Evolutionary conservation across 2,329 filamentous ascomycete species (phyloP).

Genomic region (Pestalotiopsis sp.): DNA sequence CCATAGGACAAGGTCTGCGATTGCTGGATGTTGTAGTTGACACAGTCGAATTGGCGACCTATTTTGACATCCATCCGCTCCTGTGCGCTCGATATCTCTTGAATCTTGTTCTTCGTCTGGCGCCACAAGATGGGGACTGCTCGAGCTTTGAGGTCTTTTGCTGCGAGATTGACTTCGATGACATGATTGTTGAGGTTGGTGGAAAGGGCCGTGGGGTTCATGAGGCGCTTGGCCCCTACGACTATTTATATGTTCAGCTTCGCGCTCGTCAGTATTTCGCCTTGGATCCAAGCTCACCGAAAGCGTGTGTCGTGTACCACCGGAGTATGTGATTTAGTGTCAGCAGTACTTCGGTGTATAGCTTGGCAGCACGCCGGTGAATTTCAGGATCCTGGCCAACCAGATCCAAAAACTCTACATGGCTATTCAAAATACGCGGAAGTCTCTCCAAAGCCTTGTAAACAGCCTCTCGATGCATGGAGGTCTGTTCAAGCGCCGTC

Average conservation of each 20-base stretch:
- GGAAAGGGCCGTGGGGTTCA: slow-evolving; percentile 13
- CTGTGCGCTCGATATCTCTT: not conserved
- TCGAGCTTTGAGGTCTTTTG: not conserved
- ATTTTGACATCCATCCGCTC: not conserved
- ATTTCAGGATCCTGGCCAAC: slow-evolving; percentile 12
- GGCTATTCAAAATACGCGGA: slow-evolving; percentile 14
- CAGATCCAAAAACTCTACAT: slow-evolving; percentile 6
- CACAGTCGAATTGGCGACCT: not conserved
- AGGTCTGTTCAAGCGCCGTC: slow-evolving; percentile 13
- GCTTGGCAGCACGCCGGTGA: slow-evolving; percentile 8
- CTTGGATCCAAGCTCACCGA: slow-evolving; percentile 5
- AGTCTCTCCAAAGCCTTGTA: slow-evolving; percentile 13
- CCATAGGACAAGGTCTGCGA: not conserved
- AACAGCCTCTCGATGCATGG: not conserved
- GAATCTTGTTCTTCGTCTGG: not conserved
- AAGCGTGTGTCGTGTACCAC: slow-evolving; percentile 10
- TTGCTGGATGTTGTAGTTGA: not conserved
- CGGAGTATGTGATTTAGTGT: slow-evolving; percentile 11
- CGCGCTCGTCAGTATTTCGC: not conserved
- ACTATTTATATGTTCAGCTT: not conserved
- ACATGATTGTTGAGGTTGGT: slow-evolving; percentile 11
- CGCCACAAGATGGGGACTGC: not conserved
- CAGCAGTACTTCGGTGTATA: slow-evolving; percentile 9
- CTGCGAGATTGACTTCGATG: slow-evolving; percentile 14
- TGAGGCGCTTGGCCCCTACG: slow-evolving; percentile 8